A percentile compares a stretch with the other conserved stretches of the same genome.
phyloP scores from a whole-genome alignment of 495 filamentous ascomycete species.

The Annulohypoxylon maeteangense region DNA sequence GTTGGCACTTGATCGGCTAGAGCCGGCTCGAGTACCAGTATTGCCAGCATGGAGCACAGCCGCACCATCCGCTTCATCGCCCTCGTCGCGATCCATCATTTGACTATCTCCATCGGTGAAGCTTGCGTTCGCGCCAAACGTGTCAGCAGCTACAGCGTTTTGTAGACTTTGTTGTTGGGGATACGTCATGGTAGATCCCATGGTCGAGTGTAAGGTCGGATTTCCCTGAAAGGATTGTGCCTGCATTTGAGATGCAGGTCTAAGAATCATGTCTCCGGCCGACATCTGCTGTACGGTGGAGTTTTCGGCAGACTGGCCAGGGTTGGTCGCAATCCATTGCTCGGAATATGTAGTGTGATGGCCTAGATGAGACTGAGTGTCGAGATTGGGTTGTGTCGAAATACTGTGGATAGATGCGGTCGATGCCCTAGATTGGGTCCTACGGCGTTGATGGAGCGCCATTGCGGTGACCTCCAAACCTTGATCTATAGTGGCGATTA shows the following conservation, averaged over 20 bases:
- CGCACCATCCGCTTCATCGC: constrained; percentile 71
- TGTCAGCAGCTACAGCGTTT: constrained; percentile 61
- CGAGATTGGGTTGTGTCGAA: constrained; percentile 72
- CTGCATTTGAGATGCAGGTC: constrained; percentile 66
- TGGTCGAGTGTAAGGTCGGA: constrained; percentile 60
- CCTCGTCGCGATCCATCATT: constrained; percentile 72
- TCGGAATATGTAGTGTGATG: constrained; percentile 64
- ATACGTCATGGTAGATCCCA: constrained; percentile 60
- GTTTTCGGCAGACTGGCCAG: constrained; percentile 58
- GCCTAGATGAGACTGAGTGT: constrained; percentile 62
- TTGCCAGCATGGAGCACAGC: constrained; percentile 47
- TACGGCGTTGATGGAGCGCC: constrained; percentile 50
- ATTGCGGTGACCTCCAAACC: constrained; percentile 35
- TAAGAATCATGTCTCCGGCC: constrained; percentile 74
- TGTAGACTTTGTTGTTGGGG: constrained; percentile 64
- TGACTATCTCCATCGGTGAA: constrained; percentile 75
- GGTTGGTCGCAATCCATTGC: constrained; percentile 63
- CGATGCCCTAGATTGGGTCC: constrained; percentile 80
- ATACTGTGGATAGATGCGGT: constrained; percentile 83
- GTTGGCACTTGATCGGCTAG: constrained; percentile 74
- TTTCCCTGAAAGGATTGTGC: constrained; percentile 64
- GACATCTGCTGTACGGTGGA: constrained; percentile 58
- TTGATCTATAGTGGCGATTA: constrained; percentile 40
- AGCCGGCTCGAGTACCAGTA: constrained; percentile 61
- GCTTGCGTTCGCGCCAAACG: constrained; percentile 67